Base-by-base conservation (phyloP, 495 filamentous ascomycete species). In the Podospora pseudoanserina region DNA sequence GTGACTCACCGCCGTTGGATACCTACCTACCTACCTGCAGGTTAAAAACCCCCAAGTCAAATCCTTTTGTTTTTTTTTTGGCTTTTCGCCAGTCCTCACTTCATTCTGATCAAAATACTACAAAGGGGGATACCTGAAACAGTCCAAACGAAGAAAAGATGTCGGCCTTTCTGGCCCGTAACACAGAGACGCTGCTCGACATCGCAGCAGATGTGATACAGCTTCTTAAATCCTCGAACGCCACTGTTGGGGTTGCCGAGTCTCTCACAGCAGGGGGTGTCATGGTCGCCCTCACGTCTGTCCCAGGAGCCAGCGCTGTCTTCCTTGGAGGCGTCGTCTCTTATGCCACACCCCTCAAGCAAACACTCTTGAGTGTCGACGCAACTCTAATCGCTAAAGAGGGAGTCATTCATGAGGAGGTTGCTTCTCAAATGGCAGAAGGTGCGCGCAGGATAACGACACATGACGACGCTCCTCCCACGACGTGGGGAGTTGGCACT, bases 311-410 rank as follows among this genome's bases (percentile, higher is more conserved):
- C 20, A 73, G 71, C 63, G 65, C 68, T 54, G 72, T 57, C 49
- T 74, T 78, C 63, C 76, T 74, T 60, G 76, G 74, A 61, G 76
- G 76, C 34, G 62, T 76, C n/a, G 74, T 78, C 57, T 70, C 75
- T 4, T 78, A 78, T 60, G 74, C 74, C 2, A 78, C 76, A 16
- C 59, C 53, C 20, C 74, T 78, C 54, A 78, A 78, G 57, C 67
- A 70, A 1, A 9, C 44, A 13, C 74, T 76, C 1, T 68, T 78
- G 0, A n/a, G 61, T 18, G 76, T 76, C 60, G 64, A 72, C 61
- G 58, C 70, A 26, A 73, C 60, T 23, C 67, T 78, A 13, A 78
- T 78, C 32, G 73, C 64, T 18, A 64, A 67, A 7, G 71, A 78
- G 66, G 76, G 76, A 5, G 76, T 78, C 13, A 69, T 78, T 30